Conservation (phyloP, 805 yeast species). For the Naumovozyma dairenensis region DNA sequence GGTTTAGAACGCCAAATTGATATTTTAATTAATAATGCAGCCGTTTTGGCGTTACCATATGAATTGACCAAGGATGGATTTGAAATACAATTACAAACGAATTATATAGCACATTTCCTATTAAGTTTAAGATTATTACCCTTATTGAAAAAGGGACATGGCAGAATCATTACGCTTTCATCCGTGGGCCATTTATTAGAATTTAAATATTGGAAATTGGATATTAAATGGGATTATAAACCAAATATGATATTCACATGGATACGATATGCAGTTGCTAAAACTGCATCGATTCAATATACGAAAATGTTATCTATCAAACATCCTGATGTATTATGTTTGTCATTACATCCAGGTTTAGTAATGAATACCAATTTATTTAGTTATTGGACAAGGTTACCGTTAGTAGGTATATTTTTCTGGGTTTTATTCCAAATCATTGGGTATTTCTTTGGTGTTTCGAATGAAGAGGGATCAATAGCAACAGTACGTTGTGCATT, state of each 20-base stretch:
- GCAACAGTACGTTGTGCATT: slow-evolving; percentile 57
- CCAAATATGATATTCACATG: slow-evolving; percentile 69
- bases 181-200: slow-evolving; percentile 57
- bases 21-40: slow-evolving; percentile 67
- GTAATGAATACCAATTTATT: slow-evolving; percentile 75
- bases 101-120: slow-evolving; percentile 66
- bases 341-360: slow-evolving; percentile 75
- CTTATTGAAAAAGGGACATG: slow-evolving; percentile 34
- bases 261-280: slow-evolving; percentile 70
- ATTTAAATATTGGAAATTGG: slow-evolving; percentile 38
- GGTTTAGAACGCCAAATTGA: slow-evolving; percentile 42
- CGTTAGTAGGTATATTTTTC: slow-evolving; percentile 65
- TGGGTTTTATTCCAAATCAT: slow-evolving; percentile 64
- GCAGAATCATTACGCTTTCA: slow-evolving; percentile 50
- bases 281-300: slow-evolving; percentile 68
- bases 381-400: slow-evolving; percentile 67
- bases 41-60: slow-evolving; percentile 69
- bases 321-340: slow-evolving; percentile 54
- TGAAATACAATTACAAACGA: slow-evolving; percentile 73
- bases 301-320: slow-evolving; percentile 52
- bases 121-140: slow-evolving; percentile 54
- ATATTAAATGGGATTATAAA: slow-evolving; percentile 37
- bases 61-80: slow-evolving; percentile 55
- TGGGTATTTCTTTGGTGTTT: slow-evolving; percentile 59
- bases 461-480: slow-evolving; percentile 60